Conservation (phyloP, 129 eudicot genomes). For the Flaveria bidentis region DNA sequence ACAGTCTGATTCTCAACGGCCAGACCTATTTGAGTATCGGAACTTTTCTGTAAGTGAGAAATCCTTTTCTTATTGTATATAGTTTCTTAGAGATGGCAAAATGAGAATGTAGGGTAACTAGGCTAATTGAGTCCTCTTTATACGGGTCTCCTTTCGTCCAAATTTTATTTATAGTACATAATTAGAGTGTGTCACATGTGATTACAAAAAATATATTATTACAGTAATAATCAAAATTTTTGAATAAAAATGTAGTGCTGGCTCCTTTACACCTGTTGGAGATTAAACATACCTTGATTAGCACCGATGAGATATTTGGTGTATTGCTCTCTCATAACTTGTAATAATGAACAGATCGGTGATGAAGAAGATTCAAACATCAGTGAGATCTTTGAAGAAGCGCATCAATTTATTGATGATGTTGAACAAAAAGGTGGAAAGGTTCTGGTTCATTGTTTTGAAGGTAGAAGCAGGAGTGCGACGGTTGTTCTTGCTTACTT, state of each 20-base stretch:
- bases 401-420: conserved; percentile 66
- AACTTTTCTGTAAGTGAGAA: conserved; percentile 71
- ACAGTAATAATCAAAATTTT: not conserved
- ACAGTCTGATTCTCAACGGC: conserved; percentile 88
- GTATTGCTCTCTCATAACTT: not conserved
- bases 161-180: not conserved
- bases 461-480: conserved; percentile 98
- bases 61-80: conserved; percentile 9
- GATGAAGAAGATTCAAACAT: conserved; percentile 89
- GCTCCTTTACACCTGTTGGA: not conserved
- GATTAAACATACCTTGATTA: not conserved
- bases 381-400: conserved; percentile 73
- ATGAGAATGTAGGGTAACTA: not conserved
- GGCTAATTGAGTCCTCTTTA: not conserved
- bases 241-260: not conserved
- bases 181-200: not conserved
- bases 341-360: conserved; percentile 55
- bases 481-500: conserved; percentile 89
- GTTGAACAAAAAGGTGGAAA: conserved; percentile 82
- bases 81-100: not conserved
- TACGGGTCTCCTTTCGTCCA: not conserved
- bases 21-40: conserved; percentile 69
- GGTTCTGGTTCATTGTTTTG: conserved; percentile 97
- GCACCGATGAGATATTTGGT: not conserved
- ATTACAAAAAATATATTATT: not conserved